phyloP scores from a whole-genome alignment of 1,139 yeast genomes.

The Pichia inconspicua region DNA sequence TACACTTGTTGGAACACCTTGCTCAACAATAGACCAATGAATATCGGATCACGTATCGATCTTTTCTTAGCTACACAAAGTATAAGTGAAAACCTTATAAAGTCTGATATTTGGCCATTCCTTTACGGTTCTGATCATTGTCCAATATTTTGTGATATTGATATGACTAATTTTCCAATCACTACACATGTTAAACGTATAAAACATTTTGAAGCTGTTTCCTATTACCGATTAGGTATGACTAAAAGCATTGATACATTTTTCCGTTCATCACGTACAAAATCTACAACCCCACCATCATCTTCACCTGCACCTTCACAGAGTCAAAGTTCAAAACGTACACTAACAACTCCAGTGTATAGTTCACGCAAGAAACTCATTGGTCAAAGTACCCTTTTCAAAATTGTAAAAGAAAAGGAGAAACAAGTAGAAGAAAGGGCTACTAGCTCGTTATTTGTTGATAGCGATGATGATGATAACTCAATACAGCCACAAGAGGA shows the following conservation, averaged over 20 bases:
- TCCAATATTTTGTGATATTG: constrained; percentile 72
- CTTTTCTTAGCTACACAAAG: constrained; percentile 46
- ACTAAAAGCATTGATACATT: constrained; percentile 52
- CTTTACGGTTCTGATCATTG: constrained; percentile 91
- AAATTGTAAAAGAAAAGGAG: constrained; percentile 20
- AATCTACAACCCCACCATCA: background rate
- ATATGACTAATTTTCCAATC: constrained; percentile 11
- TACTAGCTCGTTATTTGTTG: constrained; percentile 14
- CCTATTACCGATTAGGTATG: constrained; percentile 42
- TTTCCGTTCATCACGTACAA: constrained; percentile 16
- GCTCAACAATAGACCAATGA: constrained; percentile 69
- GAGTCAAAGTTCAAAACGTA: background rate
- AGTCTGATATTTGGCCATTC: constrained; percentile 61
- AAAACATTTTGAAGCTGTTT: constrained; percentile 49
- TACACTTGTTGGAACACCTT: constrained; percentile 92
- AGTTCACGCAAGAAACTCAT: constrained; percentile 22
- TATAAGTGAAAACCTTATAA: constrained; percentile 30
- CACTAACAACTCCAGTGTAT: constrained; percentile 11
- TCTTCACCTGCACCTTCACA: background rate
- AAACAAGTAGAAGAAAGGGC: background rate
- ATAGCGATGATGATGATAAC: constrained; percentile 13
- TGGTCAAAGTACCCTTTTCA: constrained; percentile 23
- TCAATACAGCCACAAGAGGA: background rate
- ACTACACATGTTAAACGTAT: background rate
- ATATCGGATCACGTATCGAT: constrained; percentile 86